phyloP scores from a whole-genome alignment of 2,329 filamentous ascomycete species.

The Ophiocordyceps robertsii region DNA sequence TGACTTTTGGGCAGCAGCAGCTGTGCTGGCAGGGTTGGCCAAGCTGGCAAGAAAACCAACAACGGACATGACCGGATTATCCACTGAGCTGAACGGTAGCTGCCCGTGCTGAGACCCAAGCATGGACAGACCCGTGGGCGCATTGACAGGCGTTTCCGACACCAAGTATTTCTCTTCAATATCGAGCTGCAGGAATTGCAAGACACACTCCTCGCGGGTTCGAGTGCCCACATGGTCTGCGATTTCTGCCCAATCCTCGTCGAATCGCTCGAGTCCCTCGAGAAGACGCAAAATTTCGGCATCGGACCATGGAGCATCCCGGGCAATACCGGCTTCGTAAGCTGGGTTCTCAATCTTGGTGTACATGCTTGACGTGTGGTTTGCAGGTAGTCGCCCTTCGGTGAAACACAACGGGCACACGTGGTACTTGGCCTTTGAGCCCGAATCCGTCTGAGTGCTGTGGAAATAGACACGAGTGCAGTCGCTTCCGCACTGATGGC shows the following conservation, averaged over 20 bases:
- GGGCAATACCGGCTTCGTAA: constrained; percentile 65
- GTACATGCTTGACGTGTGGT: constrained; percentile 69
- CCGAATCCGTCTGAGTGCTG: constrained; percentile 41
- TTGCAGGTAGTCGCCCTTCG: constrained; percentile 69
- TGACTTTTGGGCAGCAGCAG: constrained; percentile 78
- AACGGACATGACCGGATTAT: constrained; percentile 94
- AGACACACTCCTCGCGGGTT: constrained; percentile 87
- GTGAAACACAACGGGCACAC: constrained; percentile 85
- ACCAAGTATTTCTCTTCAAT: constrained; percentile 97
- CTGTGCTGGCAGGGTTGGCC: constrained; percentile 79
- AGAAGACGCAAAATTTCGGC: constrained; percentile 79
- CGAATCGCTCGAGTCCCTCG: constrained; percentile 82
- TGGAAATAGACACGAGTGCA: constrained; percentile 57
- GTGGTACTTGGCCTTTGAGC: constrained; percentile 63
- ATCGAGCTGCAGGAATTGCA: constrained; percentile 91
- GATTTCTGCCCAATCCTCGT: constrained; percentile 91
- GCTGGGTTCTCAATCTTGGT: constrained; percentile 79
- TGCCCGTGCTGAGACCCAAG: constrained; percentile 64
- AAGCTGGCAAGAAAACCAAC: constrained; percentile 88
- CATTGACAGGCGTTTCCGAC: constrained; percentile 43
- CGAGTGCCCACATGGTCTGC: constrained; percentile 84
- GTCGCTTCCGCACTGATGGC: constrained; percentile 84
- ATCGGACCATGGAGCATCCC: constrained; percentile 83
- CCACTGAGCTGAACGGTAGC: constrained; percentile 79
- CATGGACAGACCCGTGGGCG: constrained; percentile 46